Conservation (phyloP, 495 filamentous ascomycete species). For the Aspergillus cavernicola region DNA sequence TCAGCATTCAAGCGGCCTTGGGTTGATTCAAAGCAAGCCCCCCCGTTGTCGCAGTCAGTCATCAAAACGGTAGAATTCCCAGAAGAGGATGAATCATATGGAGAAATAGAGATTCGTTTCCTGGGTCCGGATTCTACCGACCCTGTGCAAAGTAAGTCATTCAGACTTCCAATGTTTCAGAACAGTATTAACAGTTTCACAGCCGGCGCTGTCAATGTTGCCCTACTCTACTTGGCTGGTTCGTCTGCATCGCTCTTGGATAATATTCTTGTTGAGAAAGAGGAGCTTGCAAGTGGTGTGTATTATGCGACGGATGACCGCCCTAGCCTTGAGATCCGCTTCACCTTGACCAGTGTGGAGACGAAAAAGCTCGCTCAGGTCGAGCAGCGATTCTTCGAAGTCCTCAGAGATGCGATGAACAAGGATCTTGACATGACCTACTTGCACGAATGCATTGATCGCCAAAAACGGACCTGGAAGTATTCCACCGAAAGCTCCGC, state of each 20-base stretch:
- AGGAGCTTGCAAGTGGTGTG: conserved; percentile 83
- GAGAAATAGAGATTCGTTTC: conserved; percentile 79
- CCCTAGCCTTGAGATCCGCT: conserved; percentile 77
- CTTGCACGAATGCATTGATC: conserved; percentile 75
- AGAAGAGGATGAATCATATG: conserved; percentile 90
- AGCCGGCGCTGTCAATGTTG: conserved; percentile 67
- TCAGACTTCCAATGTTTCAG: background rate
- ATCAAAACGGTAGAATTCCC: conserved; percentile 84
- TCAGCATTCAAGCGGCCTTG: conserved; percentile 84
- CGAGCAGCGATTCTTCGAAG: conserved; percentile 77
- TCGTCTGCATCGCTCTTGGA: conserved; percentile 91
- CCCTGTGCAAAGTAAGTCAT: conserved; percentile 44
- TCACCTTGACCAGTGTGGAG: conserved; percentile 78
- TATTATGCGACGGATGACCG: conserved; percentile 70
- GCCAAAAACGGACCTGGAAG: conserved; percentile 73
- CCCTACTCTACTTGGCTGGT: conserved; percentile 81
- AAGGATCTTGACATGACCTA: conserved; percentile 86
- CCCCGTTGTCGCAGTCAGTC: conserved; percentile 61
- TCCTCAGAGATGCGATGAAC: conserved; percentile 72
- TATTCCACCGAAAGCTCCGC: conserved; percentile 73
- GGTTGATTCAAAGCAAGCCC: conserved; percentile 78
- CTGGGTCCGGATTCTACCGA: conserved; percentile 79
- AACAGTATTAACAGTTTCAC: conserved; percentile 17
- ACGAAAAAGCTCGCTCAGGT: conserved; percentile 81
- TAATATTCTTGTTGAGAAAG: conserved; percentile 88